Percentiles rank a stretch among this genome's conserved stretches.
Conservation (phyloP, 192 early-diverging fungal species). For the Allomyces macrogynus region DNA sequence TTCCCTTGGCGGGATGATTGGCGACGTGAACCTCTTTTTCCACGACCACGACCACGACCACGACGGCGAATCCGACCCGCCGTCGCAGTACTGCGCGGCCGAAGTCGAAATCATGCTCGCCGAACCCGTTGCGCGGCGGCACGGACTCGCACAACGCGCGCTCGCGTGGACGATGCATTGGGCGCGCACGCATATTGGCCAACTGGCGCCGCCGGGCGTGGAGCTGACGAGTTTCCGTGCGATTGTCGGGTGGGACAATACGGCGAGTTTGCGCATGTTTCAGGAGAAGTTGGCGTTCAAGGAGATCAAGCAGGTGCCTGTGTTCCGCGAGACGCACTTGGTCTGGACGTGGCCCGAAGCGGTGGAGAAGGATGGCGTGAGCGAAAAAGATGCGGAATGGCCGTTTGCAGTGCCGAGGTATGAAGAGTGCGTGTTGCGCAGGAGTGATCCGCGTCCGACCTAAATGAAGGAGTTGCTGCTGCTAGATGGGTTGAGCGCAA, state of each 20-base stretch:
- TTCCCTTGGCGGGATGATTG: slow-evolving; percentile 48
- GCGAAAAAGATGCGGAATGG: not conserved
- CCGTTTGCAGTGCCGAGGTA: not conserved
- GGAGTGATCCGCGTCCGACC: too few species aligned
- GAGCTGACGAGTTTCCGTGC: not conserved
- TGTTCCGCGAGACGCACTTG: not conserved
- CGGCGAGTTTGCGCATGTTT: not conserved
- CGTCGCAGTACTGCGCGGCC: slow-evolving; percentile 10
- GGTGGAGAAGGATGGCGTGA: not conserved
- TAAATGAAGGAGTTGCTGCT: too few species aligned
- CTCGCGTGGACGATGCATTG: not conserved
- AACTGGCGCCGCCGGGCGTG: not conserved
- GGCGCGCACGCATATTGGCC: not conserved
- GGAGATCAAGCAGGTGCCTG: not conserved
- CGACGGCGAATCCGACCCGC: slow-evolving; percentile 1
- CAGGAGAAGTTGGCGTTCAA: not conserved
- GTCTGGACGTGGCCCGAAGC: not conserved
- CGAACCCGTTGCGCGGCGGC: slow-evolving; percentile 6
- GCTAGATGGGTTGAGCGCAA: too few species aligned
- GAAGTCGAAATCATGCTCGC: slow-evolving; percentile 96
- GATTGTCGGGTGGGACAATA: not conserved
- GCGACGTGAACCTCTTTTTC: slow-evolving; percentile 87
- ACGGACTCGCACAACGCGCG: not conserved
- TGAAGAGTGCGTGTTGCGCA: too few species aligned
- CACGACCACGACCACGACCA: slow-evolving; percentile 53